Conservation (phyloP, 1,139 yeast genomes). For the Sugiyamaella japonica region DNA sequence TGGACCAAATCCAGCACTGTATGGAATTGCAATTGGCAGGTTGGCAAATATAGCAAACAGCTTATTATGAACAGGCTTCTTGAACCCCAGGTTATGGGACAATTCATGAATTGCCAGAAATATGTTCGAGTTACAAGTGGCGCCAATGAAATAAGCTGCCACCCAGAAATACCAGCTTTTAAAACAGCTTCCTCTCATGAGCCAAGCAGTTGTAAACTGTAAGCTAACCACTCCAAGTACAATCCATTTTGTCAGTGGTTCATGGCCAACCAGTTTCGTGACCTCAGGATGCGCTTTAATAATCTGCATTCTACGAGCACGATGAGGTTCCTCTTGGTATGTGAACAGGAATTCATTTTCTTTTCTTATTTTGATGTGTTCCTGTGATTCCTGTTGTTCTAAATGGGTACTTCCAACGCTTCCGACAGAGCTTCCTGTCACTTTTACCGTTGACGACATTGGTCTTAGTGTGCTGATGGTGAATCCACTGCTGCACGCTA, state of each 20-base stretch:
- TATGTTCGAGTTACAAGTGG: slow-evolving; percentile 78
- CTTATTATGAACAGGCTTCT: slow-evolving; percentile 72
- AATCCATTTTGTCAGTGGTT: slow-evolving; percentile 79
- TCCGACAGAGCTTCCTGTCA: background rate
- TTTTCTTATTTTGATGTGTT: slow-evolving; percentile 7
- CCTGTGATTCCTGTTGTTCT: background rate
- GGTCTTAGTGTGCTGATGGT: background rate
- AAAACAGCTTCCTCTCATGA: slow-evolving; percentile 57
- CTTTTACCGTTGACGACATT: background rate
- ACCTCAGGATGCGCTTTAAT: slow-evolving; percentile 77
- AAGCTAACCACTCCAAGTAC: slow-evolving; percentile 61
- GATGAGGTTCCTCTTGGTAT: slow-evolving; percentile 77
- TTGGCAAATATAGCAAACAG: slow-evolving; percentile 76
- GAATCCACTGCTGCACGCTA: background rate
- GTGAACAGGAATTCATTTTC: slow-evolving; percentile 69
- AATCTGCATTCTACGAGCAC: slow-evolving; percentile 68
- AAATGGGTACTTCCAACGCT: background rate
- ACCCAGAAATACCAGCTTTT: slow-evolving; percentile 56
- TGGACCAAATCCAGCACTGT: slow-evolving; percentile 87
- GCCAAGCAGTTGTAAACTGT: slow-evolving; percentile 64
- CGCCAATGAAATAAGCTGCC: slow-evolving; percentile 77
- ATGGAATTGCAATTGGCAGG: slow-evolving; percentile 86
- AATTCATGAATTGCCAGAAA: slow-evolving; percentile 88
- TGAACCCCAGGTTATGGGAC: slow-evolving; percentile 83
- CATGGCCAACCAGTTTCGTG: slow-evolving; percentile 78